Conservation (phyloP, 345 rosid genomes). For the Eucalyptus cladocalyx region DNA sequence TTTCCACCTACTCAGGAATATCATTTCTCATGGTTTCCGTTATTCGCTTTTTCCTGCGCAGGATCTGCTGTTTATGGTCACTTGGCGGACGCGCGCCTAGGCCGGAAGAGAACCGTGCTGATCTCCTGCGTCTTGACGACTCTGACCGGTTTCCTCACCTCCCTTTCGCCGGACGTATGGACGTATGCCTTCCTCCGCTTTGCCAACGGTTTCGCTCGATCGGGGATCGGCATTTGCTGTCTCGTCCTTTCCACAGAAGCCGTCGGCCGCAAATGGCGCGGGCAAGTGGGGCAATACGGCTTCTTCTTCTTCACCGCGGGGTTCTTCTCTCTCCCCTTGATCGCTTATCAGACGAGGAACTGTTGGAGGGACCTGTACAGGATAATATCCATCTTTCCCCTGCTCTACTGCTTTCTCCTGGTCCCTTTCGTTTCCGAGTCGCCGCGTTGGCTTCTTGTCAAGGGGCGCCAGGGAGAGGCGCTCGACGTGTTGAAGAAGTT, state of each 20-base stretch:
- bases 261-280: constrained; percentile 67
- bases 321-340: constrained; percentile 50
- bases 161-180: constrained; percentile 67
- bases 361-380: constrained; percentile 46
- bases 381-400: constrained; percentile 41
- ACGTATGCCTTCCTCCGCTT: constrained; percentile 53
- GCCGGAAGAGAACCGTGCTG: constrained; percentile 45
- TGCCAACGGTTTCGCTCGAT: constrained; percentile 40
- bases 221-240: constrained; percentile 60
- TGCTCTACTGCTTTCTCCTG: constrained; percentile 22
- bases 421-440: constrained; percentile 56
- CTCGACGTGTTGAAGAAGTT: constrained; percentile 28
- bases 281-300: constrained; percentile 69
- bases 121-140: constrained; percentile 42
- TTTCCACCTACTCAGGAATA: background rate
- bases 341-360: constrained; percentile 42
- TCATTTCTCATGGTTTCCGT: background rate
- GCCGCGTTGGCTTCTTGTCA: constrained; percentile 64
- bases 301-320: constrained; percentile 69
- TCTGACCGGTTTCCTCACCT: constrained; percentile 39
- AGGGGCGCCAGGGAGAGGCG: constrained; percentile 44
- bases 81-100: constrained; percentile 47
- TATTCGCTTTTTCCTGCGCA: background rate
- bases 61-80: constrained; percentile 51
- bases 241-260: constrained; percentile 62